These are phyloP conservation scores for Trichoderma reesei DNA, from an alignment of 495 filamentous ascomycete species.

Conservation along the genomic window DNA sequence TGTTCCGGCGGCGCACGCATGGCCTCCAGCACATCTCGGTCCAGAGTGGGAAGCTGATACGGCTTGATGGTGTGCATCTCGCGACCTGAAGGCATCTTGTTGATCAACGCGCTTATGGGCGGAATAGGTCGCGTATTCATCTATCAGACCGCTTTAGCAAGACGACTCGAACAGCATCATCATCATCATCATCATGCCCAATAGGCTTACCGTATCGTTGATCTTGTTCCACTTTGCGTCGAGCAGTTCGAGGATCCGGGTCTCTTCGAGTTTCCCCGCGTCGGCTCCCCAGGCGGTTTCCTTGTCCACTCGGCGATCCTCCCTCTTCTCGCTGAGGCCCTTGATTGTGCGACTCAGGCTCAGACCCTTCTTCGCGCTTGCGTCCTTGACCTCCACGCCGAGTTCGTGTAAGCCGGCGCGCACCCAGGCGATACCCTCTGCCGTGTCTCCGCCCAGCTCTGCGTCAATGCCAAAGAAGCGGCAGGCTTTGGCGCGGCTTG, in stretches of 20 bases:
- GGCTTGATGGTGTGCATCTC: conserved; percentile 64
- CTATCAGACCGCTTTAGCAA: conserved; percentile 30
- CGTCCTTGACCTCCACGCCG: conserved; percentile 41
- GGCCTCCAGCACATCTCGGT: conserved; percentile 43
- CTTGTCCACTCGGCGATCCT: conserved; percentile 60
- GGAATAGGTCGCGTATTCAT: conserved; percentile 75
- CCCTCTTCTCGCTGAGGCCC: conserved; percentile 56
- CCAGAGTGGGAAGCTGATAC: conserved; percentile 50
- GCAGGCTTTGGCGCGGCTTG: conserved; percentile 71
- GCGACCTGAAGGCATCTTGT: conserved; percentile 74
- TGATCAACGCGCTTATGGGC: conserved; percentile 53
- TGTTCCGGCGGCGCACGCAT: conserved; percentile 41
- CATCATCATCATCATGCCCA: not conserved
- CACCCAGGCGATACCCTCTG: conserved; percentile 77
- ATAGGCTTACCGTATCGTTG: conserved; percentile 73
- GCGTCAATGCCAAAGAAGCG: conserved; percentile 86
- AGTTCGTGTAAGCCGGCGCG: conserved; percentile 60
- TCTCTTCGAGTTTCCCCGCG: conserved; percentile 76
- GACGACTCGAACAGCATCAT: not conserved
- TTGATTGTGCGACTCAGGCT: conserved; percentile 62
- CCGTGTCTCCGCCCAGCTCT: conserved; percentile 68
- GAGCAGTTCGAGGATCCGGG: conserved; percentile 74
- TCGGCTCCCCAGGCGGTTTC: conserved; percentile 68
- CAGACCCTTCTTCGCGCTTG: conserved; percentile 37
- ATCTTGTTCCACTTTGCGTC: conserved; percentile 83